phyloP scores from a whole-genome alignment of 2,329 filamentous ascomycete species.

The Pyrenochaeta sp. region DNA sequence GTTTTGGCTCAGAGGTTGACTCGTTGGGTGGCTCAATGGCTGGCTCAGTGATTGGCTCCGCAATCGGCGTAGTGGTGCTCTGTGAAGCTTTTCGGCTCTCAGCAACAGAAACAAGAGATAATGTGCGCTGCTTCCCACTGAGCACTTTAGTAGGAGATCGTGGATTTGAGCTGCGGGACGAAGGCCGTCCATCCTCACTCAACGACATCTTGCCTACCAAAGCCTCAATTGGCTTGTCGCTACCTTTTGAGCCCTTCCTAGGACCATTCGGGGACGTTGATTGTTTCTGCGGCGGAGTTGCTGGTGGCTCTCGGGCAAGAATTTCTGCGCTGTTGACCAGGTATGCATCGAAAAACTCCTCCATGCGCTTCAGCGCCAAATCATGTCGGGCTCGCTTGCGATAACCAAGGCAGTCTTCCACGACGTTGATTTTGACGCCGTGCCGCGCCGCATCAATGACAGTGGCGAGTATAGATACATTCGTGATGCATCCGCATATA shows the following conservation, averaged over 20 bases:
- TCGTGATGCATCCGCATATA: conserved; percentile 85
- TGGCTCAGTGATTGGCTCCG: not conserved
- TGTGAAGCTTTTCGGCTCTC: conserved; percentile 29
- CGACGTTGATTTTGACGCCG: conserved; percentile 83
- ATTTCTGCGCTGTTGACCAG: conserved; percentile 68
- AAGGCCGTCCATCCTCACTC: conserved; percentile 12
- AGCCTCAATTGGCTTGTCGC: conserved; percentile 30
- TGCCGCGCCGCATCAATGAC: conserved; percentile 89
- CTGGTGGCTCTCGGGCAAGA: conserved; percentile 50
- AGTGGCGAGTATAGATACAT: conserved; percentile 89
- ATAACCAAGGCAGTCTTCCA: conserved; percentile 90
- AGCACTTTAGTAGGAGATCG: conserved; percentile 26
- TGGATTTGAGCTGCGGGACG: conserved; percentile 12
- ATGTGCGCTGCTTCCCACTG: conserved; percentile 31
- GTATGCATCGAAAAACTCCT: conserved; percentile 77
- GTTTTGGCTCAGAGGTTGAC: not conserved
- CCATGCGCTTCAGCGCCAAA: conserved; percentile 74
- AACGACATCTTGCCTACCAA: conserved; percentile 36
- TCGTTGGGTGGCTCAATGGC: not conserved
- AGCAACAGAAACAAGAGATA: conserved; percentile 32
- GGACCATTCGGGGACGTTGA: conserved; percentile 8
- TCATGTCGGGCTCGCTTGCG: conserved; percentile 74
- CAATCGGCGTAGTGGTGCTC: conserved; percentile 3
- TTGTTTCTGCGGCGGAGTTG: conserved; percentile 12
- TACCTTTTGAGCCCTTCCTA: conserved; percentile 16